Base-by-base conservation (phyloP, 495 filamentous ascomycete species). In the Aspergillus hancockii region DNA sequence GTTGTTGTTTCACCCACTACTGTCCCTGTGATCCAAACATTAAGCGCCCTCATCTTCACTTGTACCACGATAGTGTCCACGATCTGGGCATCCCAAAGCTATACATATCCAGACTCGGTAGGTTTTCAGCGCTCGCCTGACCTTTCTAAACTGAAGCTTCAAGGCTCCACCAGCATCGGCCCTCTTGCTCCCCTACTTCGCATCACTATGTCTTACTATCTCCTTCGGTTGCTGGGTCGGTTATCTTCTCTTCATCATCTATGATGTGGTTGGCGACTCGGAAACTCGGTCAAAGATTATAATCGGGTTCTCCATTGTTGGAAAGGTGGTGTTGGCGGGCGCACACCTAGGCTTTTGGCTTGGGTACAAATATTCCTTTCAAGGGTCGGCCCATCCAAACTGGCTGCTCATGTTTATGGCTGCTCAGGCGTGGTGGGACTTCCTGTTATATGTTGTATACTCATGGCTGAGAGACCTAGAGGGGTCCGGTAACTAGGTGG, bases 381-480 rank as follows among this genome's bases (percentile, higher is more conserved):
- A 0, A 1, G 49, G 28, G 2, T 4, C 49, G 8, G 6, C 1
- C 3, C 49, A 52, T 18, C 49, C 49, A 18, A 52, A 34, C 10
- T 52, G 49, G 49, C 3, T 4, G 3, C 14, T 52, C 5, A 32
- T 52, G 23, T 32, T 52, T 32, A 28, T 52, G 25, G 25, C 49
- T 28, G 30, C 30, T 16, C 49, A 52, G 14, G 49, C 49, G 7
- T 52, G 49, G 49, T 52, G 49, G 49, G 49, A 52, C 16, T 19
- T 52, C 8, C 14, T 32, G 28, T 16, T 52, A 19, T 34, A 31
- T 25, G 13, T 32, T 14, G 22, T 50, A 9, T 50, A 28, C 22
- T 10, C 22, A 8, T 30, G 47, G 1, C 47, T 50, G n/a, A 22
- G 45, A 49, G 19, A 6, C 3, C 19, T 28, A 5, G 46, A 36